phyloP scores from a whole-genome alignment of 129 eudicot genomes.

The carrot (Daucus carota) region DH1_v3.0 NC_030381.2:34377501-34378000 shows the following conservation, averaged over 20 bases:
- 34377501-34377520: slow-evolving; percentile 7
- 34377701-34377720: not conserved
- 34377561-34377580: not conserved
- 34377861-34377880: no score
- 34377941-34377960: no score
- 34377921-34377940: no score
- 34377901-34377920: no score
- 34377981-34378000: no score
- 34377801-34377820: not conserved
- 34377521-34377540: not conserved
- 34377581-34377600: not conserved
- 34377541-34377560: not conserved
- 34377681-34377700: not conserved
- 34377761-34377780: not conserved
- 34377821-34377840: not conserved
- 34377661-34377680: slow-evolving; percentile 3
- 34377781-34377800: slow-evolving; percentile 1
- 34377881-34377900: no score
- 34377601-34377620: not conserved
- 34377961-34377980: no score
- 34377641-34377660: slow-evolving; percentile 10
- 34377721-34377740: slow-evolving; percentile 5
- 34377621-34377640: slow-evolving; percentile 16
- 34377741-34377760: not conserved
- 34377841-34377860: no score